Conservation (phyloP, 1,284 basidiomycete species). For the Hymenochaete sp. region DNA sequence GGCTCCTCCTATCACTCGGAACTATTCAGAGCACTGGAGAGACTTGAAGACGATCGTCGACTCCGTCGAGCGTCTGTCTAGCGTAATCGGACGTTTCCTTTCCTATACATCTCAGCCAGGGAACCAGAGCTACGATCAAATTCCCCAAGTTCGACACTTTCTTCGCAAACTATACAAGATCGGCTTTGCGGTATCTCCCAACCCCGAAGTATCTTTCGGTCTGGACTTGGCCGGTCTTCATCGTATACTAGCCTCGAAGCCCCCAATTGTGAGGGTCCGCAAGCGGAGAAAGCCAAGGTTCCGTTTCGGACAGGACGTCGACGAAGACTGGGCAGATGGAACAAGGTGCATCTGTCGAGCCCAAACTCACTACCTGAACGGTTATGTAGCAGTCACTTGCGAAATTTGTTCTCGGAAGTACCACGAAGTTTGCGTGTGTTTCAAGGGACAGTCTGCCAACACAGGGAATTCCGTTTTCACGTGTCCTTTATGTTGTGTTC, state of each 20-base stretch:
- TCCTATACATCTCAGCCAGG: slow-evolving; percentile 55
- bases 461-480: slow-evolving; percentile 36
- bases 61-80: slow-evolving; percentile 61
- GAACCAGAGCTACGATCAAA: slow-evolving; percentile 62
- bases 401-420: slow-evolving; percentile 55
- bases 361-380: slow-evolving; percentile 46
- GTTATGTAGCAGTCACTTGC: slow-evolving; percentile 58
- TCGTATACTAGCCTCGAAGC: slow-evolving; percentile 64
- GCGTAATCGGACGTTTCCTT: slow-evolving; percentile 69
- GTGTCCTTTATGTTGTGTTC: slow-evolving; percentile 67
- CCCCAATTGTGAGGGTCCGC: slow-evolving; percentile 40
- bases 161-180: slow-evolving; percentile 81
- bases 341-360: slow-evolving; percentile 76
- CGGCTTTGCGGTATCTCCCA: slow-evolving; percentile 72
- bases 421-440: slow-evolving; percentile 71
- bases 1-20: slow-evolving; percentile 65
- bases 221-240: slow-evolving; percentile 71
- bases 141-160: slow-evolving; percentile 73
- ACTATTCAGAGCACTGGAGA: slow-evolving; percentile 69
- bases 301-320: slow-evolving; percentile 66
- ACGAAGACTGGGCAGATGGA: slow-evolving; percentile 62
- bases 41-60: slow-evolving; percentile 69
- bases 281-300: slow-evolving; percentile 64
- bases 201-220: slow-evolving; percentile 67
- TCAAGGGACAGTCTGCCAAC: slow-evolving; percentile 32